phyloP scores from a whole-genome alignment of 2,329 filamentous ascomycete genomes.

The Ascochyta pisi region DNA sequence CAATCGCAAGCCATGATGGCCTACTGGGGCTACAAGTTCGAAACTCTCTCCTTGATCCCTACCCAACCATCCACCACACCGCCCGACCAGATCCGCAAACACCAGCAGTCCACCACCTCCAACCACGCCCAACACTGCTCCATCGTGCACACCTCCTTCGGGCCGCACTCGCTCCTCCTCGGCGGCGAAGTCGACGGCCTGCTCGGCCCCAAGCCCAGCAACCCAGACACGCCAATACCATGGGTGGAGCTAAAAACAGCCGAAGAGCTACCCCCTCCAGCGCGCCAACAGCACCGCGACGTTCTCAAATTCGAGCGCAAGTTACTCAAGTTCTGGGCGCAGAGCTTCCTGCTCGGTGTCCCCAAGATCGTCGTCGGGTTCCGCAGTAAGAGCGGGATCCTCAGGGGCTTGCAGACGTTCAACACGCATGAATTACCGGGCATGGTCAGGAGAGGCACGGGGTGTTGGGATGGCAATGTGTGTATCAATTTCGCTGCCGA shows the following conservation, averaged over 20 bases:
- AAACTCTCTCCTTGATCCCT: slow-evolving; percentile 80
- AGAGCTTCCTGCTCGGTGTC: slow-evolving; percentile 92
- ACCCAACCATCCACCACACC: slow-evolving; percentile 79
- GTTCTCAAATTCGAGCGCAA: slow-evolving; percentile 83
- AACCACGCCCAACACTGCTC: slow-evolving; percentile 97
- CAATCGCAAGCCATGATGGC: slow-evolving; percentile 82
- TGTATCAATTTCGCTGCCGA: slow-evolving; percentile 88
- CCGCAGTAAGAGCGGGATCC: slow-evolving; percentile 73
- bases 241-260: slow-evolving; percentile 97
- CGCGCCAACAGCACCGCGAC: slow-evolving; percentile 66
- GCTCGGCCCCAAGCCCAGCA: slow-evolving; percentile 37
- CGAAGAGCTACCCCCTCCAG: slow-evolving; percentile 63
- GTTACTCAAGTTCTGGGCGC: slow-evolving; percentile 94
- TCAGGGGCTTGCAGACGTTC: slow-evolving; percentile 77
- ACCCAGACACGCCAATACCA: slow-evolving; percentile 63
- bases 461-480: slow-evolving; percentile 87
- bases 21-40: slow-evolving; percentile 99
- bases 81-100: slow-evolving; percentile 78
- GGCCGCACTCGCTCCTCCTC: slow-evolving; percentile 74
- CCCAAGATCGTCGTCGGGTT: slow-evolving; percentile 92
- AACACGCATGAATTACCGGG: slow-evolving; percentile 80
- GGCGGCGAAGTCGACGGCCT: slow-evolving; percentile 92
- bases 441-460: slow-evolving; percentile 71
- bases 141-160: slow-evolving; percentile 86
- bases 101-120: slow-evolving; percentile 75